These are phyloP conservation scores for Penicillium sp. DNA, from an alignment of 2,329 filamentous ascomycete species.

Conservation along the genomic window DNA sequence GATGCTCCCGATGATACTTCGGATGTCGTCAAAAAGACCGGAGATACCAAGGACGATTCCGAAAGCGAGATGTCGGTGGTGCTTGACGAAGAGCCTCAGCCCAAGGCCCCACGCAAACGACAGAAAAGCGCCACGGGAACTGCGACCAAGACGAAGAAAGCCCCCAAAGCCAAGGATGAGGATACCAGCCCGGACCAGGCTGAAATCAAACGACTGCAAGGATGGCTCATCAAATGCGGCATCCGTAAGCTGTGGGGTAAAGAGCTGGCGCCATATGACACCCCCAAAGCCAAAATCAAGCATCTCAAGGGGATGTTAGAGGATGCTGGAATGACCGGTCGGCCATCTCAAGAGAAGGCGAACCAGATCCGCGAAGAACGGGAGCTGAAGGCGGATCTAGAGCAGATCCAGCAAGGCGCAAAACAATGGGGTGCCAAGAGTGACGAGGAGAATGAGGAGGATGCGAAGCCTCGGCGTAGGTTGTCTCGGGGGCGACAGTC, in stretches of 20 bases:
- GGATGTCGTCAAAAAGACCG: conserved; percentile 16
- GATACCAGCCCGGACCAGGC: conserved; percentile 63
- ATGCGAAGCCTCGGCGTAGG: conserved; percentile 40
- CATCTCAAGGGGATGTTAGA: conserved; percentile 77
- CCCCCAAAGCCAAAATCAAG: conserved; percentile 73
- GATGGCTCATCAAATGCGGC: conserved; percentile 84
- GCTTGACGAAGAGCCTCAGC: conserved; percentile 70
- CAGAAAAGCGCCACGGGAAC: conserved; percentile 32
- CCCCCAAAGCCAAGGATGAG: conserved; percentile 47
- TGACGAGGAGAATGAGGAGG: conserved; percentile 42
- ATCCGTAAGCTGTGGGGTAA: conserved; percentile 88
- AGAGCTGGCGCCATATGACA: conserved; percentile 74
- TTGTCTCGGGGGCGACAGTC: conserved; percentile 44
- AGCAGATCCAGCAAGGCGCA: conserved; percentile 79
- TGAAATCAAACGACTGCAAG: conserved; percentile 85
- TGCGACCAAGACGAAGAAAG: conserved; percentile 36
- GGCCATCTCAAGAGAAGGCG: conserved; percentile 82
- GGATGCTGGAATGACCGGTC: conserved; percentile 82
- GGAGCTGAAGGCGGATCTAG: conserved; percentile 80
- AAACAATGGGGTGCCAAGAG: conserved; percentile 67
- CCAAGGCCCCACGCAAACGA: conserved; percentile 58
- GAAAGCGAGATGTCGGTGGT: conserved; percentile 71
- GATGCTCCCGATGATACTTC: conserved; percentile 19
- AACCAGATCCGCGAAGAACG: conserved; percentile 82
- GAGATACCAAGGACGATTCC: conserved; percentile 50